Evolutionary conservation across 228 moss, liverwort and hornwort genomes (phyloP), one percentile per base, ranked within the genome.

Genomic region (Sphagnum magellanicum): DNA sequence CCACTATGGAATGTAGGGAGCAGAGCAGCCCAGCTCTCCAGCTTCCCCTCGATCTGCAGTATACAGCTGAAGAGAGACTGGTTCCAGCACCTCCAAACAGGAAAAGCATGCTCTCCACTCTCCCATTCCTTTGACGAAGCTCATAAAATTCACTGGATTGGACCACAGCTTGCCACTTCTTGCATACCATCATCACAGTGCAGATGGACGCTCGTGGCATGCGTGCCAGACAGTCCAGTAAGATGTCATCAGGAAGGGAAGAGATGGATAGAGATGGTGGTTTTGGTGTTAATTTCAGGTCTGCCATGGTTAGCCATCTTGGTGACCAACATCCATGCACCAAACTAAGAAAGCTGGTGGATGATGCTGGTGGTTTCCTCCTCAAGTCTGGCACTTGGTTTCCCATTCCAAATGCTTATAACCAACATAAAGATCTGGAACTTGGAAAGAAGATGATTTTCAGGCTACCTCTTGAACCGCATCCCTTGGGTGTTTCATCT

Each of bases 161-260:
- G 71, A 92, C 53, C 16, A 89, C 79, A 46, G 79, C 75, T 49
- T 89, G 77, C 92, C 92, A 92, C 68, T 89, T 92, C 68, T 85
- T 84, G 78, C 92, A 92, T 57, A 92, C 92, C 92, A 87, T 92
- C 92, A 89, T 92, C 53, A 87, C 87, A n/a, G 83, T 83, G 52
- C 81, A 87, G 63, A 92, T 81, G 60, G 92, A 87, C n/a, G 84
- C 81, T 64, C 92, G 81, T 4, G 92, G 89, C 60, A 92, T 83
- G 9, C 92, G 82, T 12, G 89, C 92, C 63, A 92, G 74, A 70
- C 92, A 92, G 68, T 92, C 89, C 3, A 92, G 81, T 75, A 89
- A 81, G 4, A 92, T 64, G 68, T 92, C 92, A 66, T 92, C 92
- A 1, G 92, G 92, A 11, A 92, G 71, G 50, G 85, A 81, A 62